Evolutionary conservation across 257 asterid genomes (phyloP).

Genomic region (Ehretia macrophylla): DNA sequence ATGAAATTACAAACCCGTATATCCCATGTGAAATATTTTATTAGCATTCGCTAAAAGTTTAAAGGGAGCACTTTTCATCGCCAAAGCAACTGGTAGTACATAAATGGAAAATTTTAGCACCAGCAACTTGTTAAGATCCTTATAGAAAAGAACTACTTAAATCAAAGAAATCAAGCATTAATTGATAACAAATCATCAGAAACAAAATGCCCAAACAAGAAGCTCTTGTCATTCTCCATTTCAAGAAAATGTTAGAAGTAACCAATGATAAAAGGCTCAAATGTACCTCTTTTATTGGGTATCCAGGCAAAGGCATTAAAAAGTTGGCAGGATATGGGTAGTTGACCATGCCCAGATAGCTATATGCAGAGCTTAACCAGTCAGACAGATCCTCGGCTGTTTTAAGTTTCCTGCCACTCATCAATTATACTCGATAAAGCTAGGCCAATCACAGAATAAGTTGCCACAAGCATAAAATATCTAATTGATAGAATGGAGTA

Average conservation of each 20-base stretch:
- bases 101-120: too few relatives aligned
- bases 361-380: conserved; percentile 81
- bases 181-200: too few relatives aligned
- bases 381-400: conserved; percentile 56
- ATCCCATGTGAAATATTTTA: too few relatives aligned
- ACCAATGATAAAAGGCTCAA: neutral
- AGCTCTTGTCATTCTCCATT: neutral
- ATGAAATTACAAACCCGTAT: too few relatives aligned
- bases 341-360: conserved; percentile 85
- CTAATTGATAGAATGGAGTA: neutral
- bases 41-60: too few relatives aligned
- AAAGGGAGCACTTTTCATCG: too few relatives aligned
- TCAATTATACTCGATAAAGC: neutral
- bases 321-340: conserved; percentile 89
- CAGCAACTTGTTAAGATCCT: too few relatives aligned
- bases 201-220: too few relatives aligned
- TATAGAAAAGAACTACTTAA: too few relatives aligned
- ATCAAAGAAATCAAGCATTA: too few relatives aligned
- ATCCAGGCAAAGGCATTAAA: conserved; percentile 89
- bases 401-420: conserved; percentile 63
- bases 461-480: neutral
- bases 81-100: too few relatives aligned
- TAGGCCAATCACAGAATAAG: neutral
- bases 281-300: conserved; percentile 84
- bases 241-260: neutral